Conservation (phyloP, 2,329 filamentous ascomycete species). For the Colletotrichum chlorophyti region DNA sequence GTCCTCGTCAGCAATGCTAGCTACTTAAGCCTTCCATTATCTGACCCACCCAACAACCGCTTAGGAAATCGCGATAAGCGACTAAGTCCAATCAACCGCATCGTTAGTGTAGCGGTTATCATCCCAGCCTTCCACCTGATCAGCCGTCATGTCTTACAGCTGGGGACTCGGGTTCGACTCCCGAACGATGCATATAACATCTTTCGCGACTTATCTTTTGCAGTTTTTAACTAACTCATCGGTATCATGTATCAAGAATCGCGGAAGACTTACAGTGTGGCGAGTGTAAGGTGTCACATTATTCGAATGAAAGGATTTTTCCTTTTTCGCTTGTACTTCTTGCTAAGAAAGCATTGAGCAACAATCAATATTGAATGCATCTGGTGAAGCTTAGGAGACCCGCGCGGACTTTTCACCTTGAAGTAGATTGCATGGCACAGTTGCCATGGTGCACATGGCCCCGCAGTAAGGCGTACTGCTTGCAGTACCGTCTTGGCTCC, state of each 20-base stretch:
- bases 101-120: background rate
- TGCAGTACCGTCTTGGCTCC: background rate
- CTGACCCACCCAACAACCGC: background rate
- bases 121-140: background rate
- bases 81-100: background rate
- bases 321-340: too few relatives aligned
- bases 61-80: background rate
- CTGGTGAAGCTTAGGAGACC: too few relatives aligned
- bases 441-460: conserved; percentile 14
- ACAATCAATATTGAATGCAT: too few relatives aligned
- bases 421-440: too few relatives aligned
- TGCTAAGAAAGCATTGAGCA: too few relatives aligned
- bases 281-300: too few relatives aligned
- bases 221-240: too few relatives aligned
- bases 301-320: too few relatives aligned
- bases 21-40: too few relatives aligned
- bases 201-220: background rate
- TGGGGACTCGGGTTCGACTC: background rate
- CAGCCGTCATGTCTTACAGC: background rate
- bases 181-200: background rate
- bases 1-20: background rate
- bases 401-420: too few relatives aligned
- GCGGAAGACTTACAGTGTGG: too few relatives aligned
- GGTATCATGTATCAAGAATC: too few relatives aligned
- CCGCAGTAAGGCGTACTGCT: conserved; percentile 31